A percentile compares a stretch with the other conserved stretches of the same genome.
Evolutionary conservation across 441 rosid genomes (phyloP).

Genomic region (Brassica balearica): DNA sequence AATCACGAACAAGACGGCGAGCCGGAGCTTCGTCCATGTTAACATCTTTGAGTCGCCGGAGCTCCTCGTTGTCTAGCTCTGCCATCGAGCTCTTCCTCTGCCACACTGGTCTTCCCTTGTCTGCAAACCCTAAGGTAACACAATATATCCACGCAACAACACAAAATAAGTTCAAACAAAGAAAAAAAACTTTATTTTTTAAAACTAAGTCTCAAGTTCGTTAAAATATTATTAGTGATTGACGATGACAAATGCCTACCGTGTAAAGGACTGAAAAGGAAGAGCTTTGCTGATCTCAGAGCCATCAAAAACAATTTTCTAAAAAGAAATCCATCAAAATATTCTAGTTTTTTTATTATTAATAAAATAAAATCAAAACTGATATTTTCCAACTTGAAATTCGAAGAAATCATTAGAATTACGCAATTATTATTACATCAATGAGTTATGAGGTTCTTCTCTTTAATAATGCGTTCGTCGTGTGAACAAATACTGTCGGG

Average conservation of each 20-base stretch:
- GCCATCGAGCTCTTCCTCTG: slow-evolving; percentile 46
- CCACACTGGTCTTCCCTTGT: slow-evolving; percentile 33
- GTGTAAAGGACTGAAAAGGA: slow-evolving; percentile 36
- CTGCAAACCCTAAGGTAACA: slow-evolving; percentile 34
- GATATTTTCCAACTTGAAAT: too few species aligned
- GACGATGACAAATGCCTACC: slow-evolving; percentile 36
- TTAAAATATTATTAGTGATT: slow-evolving; percentile 10
- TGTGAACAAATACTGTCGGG: slow-evolving; percentile 44
- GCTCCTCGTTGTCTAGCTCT: slow-evolving; percentile 54
- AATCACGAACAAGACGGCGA: slow-evolving; percentile 78
- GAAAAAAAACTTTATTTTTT: too few species aligned
- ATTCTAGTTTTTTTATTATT: not conserved
- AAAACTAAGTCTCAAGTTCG: too few species aligned
- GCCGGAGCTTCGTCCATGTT: slow-evolving; percentile 77
- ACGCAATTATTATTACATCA: slow-evolving; percentile 33
- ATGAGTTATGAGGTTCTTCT: slow-evolving; percentile 35
- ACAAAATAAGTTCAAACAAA: too few species aligned
- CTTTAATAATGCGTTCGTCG: slow-evolving; percentile 38
- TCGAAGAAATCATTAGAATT: slow-evolving; percentile 23
- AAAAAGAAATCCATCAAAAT: not conserved
- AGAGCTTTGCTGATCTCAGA: slow-evolving; percentile 37
- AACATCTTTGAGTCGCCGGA: slow-evolving; percentile 61
- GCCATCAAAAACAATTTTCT: slow-evolving; percentile 27
- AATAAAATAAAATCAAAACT: too few species aligned
- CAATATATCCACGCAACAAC: too few species aligned